phyloP scores from a whole-genome alignment of 2,329 filamentous ascomycete genomes.

The Xylariales sp. region DNA sequence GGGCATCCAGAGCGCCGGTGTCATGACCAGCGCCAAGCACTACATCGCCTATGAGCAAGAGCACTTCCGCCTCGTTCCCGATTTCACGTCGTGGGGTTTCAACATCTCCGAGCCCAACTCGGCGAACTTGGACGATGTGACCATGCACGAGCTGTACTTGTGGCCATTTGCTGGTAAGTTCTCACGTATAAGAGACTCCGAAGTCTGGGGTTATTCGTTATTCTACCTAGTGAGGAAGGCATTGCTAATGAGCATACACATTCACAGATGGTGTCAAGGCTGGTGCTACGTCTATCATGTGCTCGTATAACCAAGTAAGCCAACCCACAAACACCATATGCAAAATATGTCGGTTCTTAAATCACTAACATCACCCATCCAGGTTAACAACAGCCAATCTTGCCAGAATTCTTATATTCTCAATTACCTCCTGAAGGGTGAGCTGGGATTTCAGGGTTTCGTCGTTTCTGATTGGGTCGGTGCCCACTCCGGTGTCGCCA shows the following conservation, averaged over 20 bases:
- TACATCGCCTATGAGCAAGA: slow-evolving; percentile 70
- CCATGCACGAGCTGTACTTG: slow-evolving; percentile 63
- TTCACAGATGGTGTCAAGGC: slow-evolving; percentile 65
- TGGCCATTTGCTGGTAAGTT: slow-evolving; percentile 69
- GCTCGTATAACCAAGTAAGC: slow-evolving; percentile 69
- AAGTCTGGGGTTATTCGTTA: no score
- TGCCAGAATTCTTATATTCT: slow-evolving; percentile 66
- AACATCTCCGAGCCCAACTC: slow-evolving; percentile 49
- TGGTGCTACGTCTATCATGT: slow-evolving; percentile 54
- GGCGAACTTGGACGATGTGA: slow-evolving; percentile 59
- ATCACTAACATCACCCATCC: no score
- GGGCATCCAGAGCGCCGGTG: slow-evolving; percentile 47
- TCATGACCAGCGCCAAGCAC: slow-evolving; percentile 54
- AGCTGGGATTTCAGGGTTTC: slow-evolving; percentile 60
- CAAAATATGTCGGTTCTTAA: no score
- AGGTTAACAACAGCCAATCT: slow-evolving; percentile 66
- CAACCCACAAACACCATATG: no score
- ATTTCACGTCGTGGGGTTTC: no score
- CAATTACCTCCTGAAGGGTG: slow-evolving; percentile 63
- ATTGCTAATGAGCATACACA: slow-evolving; percentile 25
- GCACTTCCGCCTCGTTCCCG: slow-evolving; percentile 46
- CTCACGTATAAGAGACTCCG: no score
- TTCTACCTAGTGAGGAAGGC: neutral
- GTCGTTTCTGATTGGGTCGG: slow-evolving; percentile 66
- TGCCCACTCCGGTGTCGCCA: slow-evolving; percentile 59